Evolutionary conservation across 1,284 basidiomycete species (phyloP).

Genomic region (Polyporus tsugae): DNA sequence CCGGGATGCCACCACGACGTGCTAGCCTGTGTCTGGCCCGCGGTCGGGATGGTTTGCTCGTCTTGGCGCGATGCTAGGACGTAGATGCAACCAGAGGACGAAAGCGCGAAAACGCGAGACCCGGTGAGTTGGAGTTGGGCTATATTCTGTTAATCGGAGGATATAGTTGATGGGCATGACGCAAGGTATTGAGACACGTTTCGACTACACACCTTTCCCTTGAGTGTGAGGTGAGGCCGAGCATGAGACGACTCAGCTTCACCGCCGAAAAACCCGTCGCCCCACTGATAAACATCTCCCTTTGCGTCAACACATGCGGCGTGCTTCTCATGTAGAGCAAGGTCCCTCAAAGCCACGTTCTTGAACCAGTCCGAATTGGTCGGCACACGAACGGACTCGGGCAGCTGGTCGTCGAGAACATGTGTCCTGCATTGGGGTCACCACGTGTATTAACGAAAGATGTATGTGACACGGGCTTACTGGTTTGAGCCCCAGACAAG

Average conservation of each 20-base stretch:
- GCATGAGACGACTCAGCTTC: slow-evolving; percentile 37
- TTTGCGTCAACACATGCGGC: slow-evolving; percentile 86
- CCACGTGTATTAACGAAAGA: neutral
- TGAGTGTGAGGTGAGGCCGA: slow-evolving; percentile 61
- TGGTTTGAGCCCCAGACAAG: slow-evolving; percentile 68
- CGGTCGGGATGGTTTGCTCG: slow-evolving; percentile 53
- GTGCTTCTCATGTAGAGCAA: slow-evolving; percentile 78
- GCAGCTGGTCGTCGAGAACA: slow-evolving; percentile 43
- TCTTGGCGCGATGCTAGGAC: slow-evolving; percentile 63
- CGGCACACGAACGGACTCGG: slow-evolving; percentile 56
- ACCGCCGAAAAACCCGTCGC: slow-evolving; percentile 64
- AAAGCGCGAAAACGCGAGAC: slow-evolving; percentile 75
- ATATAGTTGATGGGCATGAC: neutral
- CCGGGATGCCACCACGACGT: slow-evolving; percentile 62
- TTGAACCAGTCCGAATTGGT: slow-evolving; percentile 62
- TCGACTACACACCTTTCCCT: slow-evolving; percentile 70
- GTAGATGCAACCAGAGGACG: slow-evolving; percentile 78
- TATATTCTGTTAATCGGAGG: slow-evolving; percentile 63
- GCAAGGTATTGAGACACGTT: neutral
- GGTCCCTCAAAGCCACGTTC: slow-evolving; percentile 76
- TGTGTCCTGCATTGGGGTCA: slow-evolving; percentile 47
- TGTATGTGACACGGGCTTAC: slow-evolving; percentile 42
- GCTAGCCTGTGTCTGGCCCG: slow-evolving; percentile 49
- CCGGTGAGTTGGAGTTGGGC: slow-evolving; percentile 64
- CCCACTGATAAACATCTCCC: slow-evolving; percentile 94